Evolutionary conservation across 208 protist genomes (phyloP).

Genomic region (Blastocrithidia nonstop): DNA sequence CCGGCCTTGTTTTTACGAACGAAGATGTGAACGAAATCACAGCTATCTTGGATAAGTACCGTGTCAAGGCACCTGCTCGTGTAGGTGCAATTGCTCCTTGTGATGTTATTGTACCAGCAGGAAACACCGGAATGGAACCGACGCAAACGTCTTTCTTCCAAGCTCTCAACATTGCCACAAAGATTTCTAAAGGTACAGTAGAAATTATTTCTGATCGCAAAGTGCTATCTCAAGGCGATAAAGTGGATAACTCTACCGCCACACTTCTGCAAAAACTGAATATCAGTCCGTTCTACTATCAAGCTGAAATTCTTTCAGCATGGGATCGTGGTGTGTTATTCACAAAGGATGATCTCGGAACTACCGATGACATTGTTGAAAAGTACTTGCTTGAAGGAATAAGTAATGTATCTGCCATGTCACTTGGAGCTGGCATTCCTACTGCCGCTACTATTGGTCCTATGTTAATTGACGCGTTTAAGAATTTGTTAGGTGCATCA

Average conservation of each 20-base stretch:
- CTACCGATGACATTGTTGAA: conserved; percentile 88
- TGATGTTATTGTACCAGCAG: conserved; percentile 93
- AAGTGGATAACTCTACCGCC: conserved; percentile 95
- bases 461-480: conserved; percentile 93
- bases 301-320: conserved; percentile 82
- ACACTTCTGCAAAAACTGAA: conserved; percentile 95
- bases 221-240: conserved; percentile 90
- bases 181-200: conserved; percentile 98
- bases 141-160: conserved; percentile 98
- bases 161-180: conserved; percentile 97
- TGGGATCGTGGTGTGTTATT: conserved; percentile 95
- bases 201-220: conserved; percentile 96
- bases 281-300: conserved; percentile 99
- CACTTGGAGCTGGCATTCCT: conserved; percentile 91
- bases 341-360: conserved; percentile 86
- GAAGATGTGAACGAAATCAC: conserved; percentile 84
- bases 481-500: conserved; percentile 93
- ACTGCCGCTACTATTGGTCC: conserved; percentile 91
- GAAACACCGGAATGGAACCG: conserved; percentile 96
- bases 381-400: conserved; percentile 81
- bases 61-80: conserved; percentile 92
- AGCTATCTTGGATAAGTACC: conserved; percentile 67
- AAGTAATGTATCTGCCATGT: conserved; percentile 88
- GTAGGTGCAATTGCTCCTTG: conserved; percentile 93
- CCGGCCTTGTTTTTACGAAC: conserved; percentile 98